Conservation (phyloP, 176 grass and related monocot species). For the Alopecurus myosuroides region DNA sequence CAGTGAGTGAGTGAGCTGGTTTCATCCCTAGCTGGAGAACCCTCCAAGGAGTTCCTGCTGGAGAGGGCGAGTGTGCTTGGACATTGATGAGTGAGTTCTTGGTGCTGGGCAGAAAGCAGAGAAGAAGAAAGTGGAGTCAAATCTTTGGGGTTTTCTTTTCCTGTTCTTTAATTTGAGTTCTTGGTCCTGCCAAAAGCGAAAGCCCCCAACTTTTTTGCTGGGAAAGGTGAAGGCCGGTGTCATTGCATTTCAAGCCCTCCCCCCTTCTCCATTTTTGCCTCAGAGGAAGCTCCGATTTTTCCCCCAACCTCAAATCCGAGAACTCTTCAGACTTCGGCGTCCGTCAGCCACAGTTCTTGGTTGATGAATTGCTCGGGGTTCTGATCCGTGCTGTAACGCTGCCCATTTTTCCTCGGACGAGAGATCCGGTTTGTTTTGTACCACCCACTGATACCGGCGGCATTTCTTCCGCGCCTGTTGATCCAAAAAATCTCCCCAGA, state of each 20-base stretch:
- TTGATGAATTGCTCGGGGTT: neutral
- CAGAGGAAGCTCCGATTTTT: conserved; percentile 7
- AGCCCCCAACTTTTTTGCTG: conserved; percentile 32
- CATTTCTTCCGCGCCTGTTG: conserved; percentile 2
- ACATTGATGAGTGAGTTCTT: neutral
- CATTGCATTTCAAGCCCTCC: conserved; percentile 32
- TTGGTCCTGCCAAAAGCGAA: conserved; percentile 58
- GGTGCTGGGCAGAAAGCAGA: neutral
- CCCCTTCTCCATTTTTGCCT: neutral
- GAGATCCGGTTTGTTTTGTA: conserved; percentile 28
- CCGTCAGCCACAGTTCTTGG: conserved; percentile 2
- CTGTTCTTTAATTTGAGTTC: conserved; percentile 63
- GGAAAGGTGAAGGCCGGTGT: conserved; percentile 26
- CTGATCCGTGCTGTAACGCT: neutral
- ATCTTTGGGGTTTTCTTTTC: conserved; percentile 24
- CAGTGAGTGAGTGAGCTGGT: neutral
- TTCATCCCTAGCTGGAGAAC: neutral
- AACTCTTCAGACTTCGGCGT: conserved; percentile 19
- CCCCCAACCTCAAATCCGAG: neutral
- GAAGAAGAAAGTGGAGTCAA: conserved; percentile 37
- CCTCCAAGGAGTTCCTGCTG: conserved; percentile 11
- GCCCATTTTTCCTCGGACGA: neutral
- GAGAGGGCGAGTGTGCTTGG: neutral
- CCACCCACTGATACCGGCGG: conserved; percentile 14
- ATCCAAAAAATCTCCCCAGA: conserved; percentile 32